These are phyloP conservation scores for Claviceps sp. DNA, from an alignment of 2,329 filamentous ascomycete species.

Conservation along the genomic window DNA sequence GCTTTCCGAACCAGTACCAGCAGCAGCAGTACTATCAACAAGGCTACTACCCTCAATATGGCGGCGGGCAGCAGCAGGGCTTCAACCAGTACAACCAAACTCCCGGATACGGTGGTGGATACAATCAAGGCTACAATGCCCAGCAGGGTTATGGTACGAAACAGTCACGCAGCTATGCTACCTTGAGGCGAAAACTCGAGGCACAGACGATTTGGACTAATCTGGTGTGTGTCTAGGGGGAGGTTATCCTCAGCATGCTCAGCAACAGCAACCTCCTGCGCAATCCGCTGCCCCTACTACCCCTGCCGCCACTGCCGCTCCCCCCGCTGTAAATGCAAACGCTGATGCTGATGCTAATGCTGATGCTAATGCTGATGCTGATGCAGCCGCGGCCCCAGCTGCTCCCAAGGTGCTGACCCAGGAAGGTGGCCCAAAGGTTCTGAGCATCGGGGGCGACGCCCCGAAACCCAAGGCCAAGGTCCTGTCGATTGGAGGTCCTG, in stretches of 20 bases:
- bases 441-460: constrained; percentile 53
- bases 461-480: constrained; percentile 39
- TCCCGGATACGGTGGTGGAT: constrained; percentile 34
- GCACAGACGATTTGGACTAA: neutral
- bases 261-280: constrained; percentile 22
- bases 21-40: constrained; percentile 36
- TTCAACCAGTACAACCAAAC: constrained; percentile 38
- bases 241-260: constrained; percentile 40
- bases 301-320: neutral
- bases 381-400: constrained; percentile 27
- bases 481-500: constrained; percentile 26
- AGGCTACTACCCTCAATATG: constrained; percentile 47
- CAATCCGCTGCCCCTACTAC: neutral
- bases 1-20: constrained; percentile 41
- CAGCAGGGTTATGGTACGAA: constrained; percentile 27
- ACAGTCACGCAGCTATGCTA: constrained; percentile 1
- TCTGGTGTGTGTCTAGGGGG: constrained; percentile 21
- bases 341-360: no score
- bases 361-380: neutral
- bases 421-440: constrained; percentile 47
- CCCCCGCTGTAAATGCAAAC: neutral
- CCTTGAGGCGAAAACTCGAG: neutral
- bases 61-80: constrained; percentile 27
- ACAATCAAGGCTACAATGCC: constrained; percentile 33
- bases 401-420: constrained; percentile 28